A percentile compares a stretch with the other conserved stretches of the same genome.
Conservation (phyloP, 2,329 filamentous ascomycete genomes). For the Stachybotrys elegans region DNA sequence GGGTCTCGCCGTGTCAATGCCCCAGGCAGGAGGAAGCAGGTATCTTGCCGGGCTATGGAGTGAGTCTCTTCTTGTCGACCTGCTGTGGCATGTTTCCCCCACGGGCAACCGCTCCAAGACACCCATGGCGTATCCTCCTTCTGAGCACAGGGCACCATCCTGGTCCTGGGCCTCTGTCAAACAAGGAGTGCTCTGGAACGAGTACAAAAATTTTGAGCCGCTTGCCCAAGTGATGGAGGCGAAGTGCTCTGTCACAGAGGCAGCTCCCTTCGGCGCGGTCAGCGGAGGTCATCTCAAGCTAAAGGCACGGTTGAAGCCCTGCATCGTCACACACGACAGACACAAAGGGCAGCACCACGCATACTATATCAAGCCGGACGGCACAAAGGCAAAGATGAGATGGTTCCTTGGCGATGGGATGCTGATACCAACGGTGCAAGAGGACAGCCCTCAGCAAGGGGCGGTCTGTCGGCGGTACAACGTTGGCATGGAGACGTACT, state of each 20-base stretch:
- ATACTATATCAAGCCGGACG: neutral
- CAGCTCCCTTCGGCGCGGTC: neutral
- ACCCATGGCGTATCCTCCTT: conserved; percentile 1
- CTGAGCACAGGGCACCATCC: conserved; percentile 3
- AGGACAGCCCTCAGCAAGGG: too few species aligned
- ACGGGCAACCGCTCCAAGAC: neutral
- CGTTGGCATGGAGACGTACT: too few species aligned
- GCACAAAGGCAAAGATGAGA: too few species aligned
- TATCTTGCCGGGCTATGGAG: conserved; percentile 7
- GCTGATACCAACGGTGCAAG: too few species aligned
- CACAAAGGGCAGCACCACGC: neutral
- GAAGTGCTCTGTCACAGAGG: neutral
- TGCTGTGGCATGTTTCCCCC: conserved; percentile 5
- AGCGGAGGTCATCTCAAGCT: neutral
- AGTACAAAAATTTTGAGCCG: neutral
- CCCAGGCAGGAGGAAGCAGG: neutral
- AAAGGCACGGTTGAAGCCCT: neutral
- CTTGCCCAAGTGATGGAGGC: neutral
- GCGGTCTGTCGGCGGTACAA: too few species aligned
- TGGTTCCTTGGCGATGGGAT: too few species aligned
- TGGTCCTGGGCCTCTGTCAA: conserved; percentile 7
- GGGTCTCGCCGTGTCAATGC: neutral
- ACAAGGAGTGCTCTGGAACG: neutral
- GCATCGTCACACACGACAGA: neutral
- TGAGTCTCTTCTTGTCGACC: neutral